Evolutionary conservation across 139 green algal genomes (phyloP).

Genomic region (Chlamydomonas incerta): DNA sequence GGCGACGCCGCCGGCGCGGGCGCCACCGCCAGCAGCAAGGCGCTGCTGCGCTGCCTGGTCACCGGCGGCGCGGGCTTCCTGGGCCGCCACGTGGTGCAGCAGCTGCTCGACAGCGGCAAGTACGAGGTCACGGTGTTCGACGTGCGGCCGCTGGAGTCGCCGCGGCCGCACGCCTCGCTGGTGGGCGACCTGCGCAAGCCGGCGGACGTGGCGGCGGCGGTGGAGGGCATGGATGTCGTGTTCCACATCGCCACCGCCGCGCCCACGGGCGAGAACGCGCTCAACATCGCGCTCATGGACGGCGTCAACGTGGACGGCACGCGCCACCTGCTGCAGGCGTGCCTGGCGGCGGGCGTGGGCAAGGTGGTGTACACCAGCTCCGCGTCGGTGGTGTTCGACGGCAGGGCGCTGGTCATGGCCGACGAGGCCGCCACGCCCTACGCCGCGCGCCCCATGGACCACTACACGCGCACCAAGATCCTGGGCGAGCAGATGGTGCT

Average conservation of each 20-base stretch:
- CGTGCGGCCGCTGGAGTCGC: conserved; percentile 60
- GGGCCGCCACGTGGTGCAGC: conserved; percentile 81
- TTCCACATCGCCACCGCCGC: conserved; percentile 90
- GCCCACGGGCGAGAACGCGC: conserved; percentile 79
- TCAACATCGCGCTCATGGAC: conserved; percentile 85
- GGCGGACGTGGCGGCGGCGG: conserved; percentile 58
- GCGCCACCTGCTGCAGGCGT: conserved; percentile 81
- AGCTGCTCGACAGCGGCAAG: conserved; percentile 71
- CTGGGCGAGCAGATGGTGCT: conserved; percentile 83
- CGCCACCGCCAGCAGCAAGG: not conserved
- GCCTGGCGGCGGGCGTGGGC: conserved; percentile 58
- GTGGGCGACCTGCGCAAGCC: conserved; percentile 74
- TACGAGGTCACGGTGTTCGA: conserved; percentile 87
- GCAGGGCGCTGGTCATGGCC: conserved; percentile 70
- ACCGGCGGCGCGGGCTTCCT: conserved; percentile 90
- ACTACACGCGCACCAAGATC: conserved; percentile 92
- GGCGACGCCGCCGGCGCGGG: not conserved
- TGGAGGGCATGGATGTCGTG: conserved; percentile 76
- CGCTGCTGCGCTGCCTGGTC: conserved; percentile 59
- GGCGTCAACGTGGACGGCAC: conserved; percentile 91
- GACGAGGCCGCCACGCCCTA: conserved; percentile 79
- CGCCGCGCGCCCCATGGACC: conserved; percentile 80
- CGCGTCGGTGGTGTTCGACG: conserved; percentile 92
- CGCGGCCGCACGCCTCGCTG: not conserved
- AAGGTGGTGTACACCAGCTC: conserved; percentile 84